Percentiles rank a stretch among this genome's conserved stretches.
phyloP scores from a whole-genome alignment of 2,329 filamentous ascomycete genomes.

The Aspergillus arachidicola region DNA sequence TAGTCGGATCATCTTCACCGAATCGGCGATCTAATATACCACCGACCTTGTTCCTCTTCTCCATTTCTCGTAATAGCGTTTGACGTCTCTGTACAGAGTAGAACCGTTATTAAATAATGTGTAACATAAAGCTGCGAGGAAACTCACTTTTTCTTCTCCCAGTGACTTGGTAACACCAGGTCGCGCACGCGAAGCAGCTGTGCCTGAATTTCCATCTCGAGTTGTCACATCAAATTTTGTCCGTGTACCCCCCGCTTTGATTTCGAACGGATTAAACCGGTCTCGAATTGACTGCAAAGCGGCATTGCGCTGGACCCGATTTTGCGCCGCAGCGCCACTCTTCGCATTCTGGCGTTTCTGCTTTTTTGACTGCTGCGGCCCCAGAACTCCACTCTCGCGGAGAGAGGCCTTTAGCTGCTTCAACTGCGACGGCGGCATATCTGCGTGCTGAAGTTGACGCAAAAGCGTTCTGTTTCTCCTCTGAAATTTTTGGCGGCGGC shows the following conservation, averaged over 20 bases:
- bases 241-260: conserved; percentile 75
- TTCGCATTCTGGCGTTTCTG: conserved; percentile 76
- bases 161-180: conserved; percentile 83
- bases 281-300: conserved; percentile 87
- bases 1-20: conserved; percentile 90
- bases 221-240: conserved; percentile 85
- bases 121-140: conserved; percentile 1
- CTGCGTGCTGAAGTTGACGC: conserved; percentile 26
- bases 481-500: conserved; percentile 29
- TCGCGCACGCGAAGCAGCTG: conserved; percentile 64
- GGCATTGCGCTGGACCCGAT: conserved; percentile 73
- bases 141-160: conserved; percentile 77
- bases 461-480: conserved; percentile 22
- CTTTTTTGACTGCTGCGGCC: conserved; percentile 93
- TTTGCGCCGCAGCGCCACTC: conserved; percentile 68
- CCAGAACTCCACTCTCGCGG: conserved; percentile 83
- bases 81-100: conserved; percentile 63
- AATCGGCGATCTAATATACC: conserved; percentile 92
- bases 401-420: conserved; percentile 94
- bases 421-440: conserved; percentile 93
- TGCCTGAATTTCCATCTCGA: conserved; percentile 54
- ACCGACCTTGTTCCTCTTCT: conserved; percentile 84
- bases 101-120: conserved; percentile 15
- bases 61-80: conserved; percentile 87
- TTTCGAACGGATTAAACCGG: conserved; percentile 96